These are phyloP conservation scores for Annulohypoxylon moriforme DNA, from an alignment of 495 filamentous ascomycete species.

Conservation along the genomic window DNA sequence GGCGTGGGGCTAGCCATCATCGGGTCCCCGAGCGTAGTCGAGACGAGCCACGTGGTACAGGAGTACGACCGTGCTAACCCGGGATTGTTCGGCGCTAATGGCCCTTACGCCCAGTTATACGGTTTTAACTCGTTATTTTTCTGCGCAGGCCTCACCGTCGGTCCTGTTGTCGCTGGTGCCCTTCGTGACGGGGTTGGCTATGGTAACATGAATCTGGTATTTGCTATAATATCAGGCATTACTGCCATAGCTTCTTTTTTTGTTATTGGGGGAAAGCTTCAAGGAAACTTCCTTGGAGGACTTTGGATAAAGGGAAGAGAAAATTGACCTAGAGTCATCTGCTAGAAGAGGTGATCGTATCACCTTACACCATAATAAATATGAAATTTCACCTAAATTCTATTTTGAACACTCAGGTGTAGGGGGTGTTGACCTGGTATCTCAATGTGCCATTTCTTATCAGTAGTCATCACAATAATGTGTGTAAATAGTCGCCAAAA, in stretches of 20 bases:
- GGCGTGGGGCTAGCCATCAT: constrained; percentile 62
- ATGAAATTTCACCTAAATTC: background rate
- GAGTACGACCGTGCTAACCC: constrained; percentile 54
- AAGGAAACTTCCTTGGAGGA: background rate
- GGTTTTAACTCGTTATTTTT: constrained; percentile 67
- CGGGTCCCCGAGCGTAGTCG: constrained; percentile 53
- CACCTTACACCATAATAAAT: background rate
- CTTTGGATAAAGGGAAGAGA: background rate
- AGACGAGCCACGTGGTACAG: constrained; percentile 49
- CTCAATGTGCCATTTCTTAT: no score
- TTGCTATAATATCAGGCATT: constrained; percentile 58
- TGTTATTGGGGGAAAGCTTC: constrained; percentile 60
- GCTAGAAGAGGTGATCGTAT: background rate
- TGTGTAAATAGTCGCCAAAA: background rate
- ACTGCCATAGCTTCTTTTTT: constrained; percentile 59
- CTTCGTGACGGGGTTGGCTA: constrained; percentile 65
- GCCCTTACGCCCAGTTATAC: constrained; percentile 69
- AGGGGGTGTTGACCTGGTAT: no score
- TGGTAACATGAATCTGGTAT: constrained; percentile 67
- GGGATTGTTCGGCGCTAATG: constrained; percentile 51
- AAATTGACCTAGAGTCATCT: background rate
- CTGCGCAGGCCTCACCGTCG: constrained; percentile 62
- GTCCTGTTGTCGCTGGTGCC: constrained; percentile 59
- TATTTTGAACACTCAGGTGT: background rate
- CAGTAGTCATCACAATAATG: background rate